Conservation (phyloP, 1,284 basidiomycete genomes). For the Cryptococcus sp. region DNA sequence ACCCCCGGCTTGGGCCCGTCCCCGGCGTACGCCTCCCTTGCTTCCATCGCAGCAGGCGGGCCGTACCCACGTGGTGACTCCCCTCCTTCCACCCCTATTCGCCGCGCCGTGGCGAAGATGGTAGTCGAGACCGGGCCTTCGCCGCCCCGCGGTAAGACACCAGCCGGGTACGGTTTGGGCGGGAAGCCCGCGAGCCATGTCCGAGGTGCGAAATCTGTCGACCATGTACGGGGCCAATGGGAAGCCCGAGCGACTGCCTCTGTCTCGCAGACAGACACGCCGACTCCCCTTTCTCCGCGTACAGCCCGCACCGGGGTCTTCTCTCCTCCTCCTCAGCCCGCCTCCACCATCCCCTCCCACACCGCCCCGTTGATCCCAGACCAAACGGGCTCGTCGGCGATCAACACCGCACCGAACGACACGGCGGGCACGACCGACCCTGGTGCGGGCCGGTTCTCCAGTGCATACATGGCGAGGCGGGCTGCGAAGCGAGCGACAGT, state of each 20-base stretch:
- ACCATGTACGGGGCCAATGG: slow-evolving; percentile 42
- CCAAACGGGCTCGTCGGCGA: slow-evolving; percentile 12
- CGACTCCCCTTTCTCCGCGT: slow-evolving; percentile 7
- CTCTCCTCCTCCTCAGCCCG: slow-evolving; percentile 2
- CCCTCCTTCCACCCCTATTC: slow-evolving; percentile 38
- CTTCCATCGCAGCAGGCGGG: slow-evolving; percentile 12
- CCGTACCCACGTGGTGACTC: slow-evolving; percentile 8
- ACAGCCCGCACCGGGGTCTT: slow-evolving; percentile 12
- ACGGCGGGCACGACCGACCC: slow-evolving; percentile 6
- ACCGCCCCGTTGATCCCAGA: slow-evolving; percentile 12
- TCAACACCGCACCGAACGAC: slow-evolving; percentile 8
- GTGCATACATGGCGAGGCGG: slow-evolving; percentile 20
- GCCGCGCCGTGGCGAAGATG: slow-evolving; percentile 31
- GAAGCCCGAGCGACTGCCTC: slow-evolving; percentile 22
- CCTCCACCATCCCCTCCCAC: slow-evolving; percentile 1
- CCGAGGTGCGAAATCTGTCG: slow-evolving; percentile 32
- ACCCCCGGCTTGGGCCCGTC: slow-evolving; percentile 8
- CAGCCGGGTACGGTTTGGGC: slow-evolving; percentile 23
- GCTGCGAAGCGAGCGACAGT: slow-evolving; percentile 22
- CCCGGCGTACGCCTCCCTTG: slow-evolving; percentile 20
- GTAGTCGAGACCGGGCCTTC: slow-evolving; percentile 16
- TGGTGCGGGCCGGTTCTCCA: slow-evolving; percentile 10
- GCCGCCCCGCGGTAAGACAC: slow-evolving; percentile 28
- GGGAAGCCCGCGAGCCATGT: slow-evolving; percentile 10
- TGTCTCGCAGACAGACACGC: no score